A percentile compares a stretch with the other conserved stretches of the same genome.
Evolutionary conservation across 2,329 filamentous ascomycete species (phyloP).

Genomic region (Cladophialophora exuberans): DNA sequence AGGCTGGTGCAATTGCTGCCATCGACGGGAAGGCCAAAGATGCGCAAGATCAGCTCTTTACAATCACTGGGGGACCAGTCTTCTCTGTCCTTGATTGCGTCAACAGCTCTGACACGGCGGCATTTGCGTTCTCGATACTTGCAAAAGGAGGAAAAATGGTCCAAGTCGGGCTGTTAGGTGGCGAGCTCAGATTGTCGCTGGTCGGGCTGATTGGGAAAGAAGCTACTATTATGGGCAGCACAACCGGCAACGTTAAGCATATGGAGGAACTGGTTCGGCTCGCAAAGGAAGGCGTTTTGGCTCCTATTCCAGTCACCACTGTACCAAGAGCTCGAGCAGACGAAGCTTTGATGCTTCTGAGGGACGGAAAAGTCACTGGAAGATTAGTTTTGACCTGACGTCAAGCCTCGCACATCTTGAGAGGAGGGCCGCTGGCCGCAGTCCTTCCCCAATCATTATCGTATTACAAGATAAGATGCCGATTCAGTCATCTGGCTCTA

Average conservation of each 20-base stretch:
- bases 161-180: constrained; percentile 26
- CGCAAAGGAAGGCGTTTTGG: constrained; percentile 16
- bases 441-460: no score
- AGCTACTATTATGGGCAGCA: constrained; percentile 17
- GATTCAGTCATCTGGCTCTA: no score
- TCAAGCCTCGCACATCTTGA: no score
- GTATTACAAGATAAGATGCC: no score
- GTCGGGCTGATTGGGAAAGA: constrained; percentile 11
- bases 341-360: constrained; percentile 22
- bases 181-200: constrained; percentile 21
- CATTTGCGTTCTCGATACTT: constrained; percentile 4
- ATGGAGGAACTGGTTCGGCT: constrained; percentile 13
- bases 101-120: constrained; percentile 24
- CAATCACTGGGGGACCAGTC: constrained; percentile 14
- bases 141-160: constrained; percentile 26
- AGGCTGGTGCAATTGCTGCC: constrained; percentile 18
- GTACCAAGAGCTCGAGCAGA: constrained; percentile 18
- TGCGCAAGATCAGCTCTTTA: constrained; percentile 4
- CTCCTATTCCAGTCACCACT: constrained; percentile 13
- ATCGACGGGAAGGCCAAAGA: constrained; percentile 3
- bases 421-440: no score
- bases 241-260: constrained; percentile 19
- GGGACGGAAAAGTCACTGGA: constrained; percentile 21
- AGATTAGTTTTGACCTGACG: constrained; percentile 16
- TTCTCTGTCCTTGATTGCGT: constrained; percentile 26